phyloP scores from a whole-genome alignment of 192 early-diverging fungal genomes.

The Coemansia sp. region DNA sequence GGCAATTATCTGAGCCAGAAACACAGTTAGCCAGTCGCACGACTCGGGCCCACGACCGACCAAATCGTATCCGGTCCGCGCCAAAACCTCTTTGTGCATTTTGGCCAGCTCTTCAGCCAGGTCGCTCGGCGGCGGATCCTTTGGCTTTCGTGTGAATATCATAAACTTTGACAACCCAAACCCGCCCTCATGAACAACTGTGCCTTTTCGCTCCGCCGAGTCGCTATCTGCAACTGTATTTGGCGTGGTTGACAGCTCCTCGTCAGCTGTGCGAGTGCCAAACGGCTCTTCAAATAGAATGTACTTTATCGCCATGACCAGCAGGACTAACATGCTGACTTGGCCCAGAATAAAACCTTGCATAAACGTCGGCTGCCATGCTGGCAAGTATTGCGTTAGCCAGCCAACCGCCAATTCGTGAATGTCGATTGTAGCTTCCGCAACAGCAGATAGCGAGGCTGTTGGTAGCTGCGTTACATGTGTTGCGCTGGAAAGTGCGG shows the following conservation, averaged over 20 bases:
- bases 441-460: neutral
- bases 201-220: constrained; percentile 6
- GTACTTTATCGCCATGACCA: constrained; percentile 54
- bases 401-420: neutral
- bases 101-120: constrained; percentile 44
- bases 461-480: neutral
- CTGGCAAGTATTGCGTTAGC: constrained; percentile 12
- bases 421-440: neutral
- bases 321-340: constrained; percentile 48
- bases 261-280: constrained; percentile 14
- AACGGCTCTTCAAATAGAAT: constrained; percentile 54
- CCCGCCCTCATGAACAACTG: constrained; percentile 37
- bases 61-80: constrained; percentile 51
- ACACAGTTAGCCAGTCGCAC: constrained; percentile 60
- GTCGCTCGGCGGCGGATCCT: constrained; percentile 38
- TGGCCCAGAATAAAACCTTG: constrained; percentile 57
- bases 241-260: constrained; percentile 1
- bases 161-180: constrained; percentile 52
- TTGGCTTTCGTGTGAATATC: constrained; percentile 51
- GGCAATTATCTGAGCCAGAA: constrained; percentile 55
- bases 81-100: constrained; percentile 50
- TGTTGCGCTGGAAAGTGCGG: neutral
- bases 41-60: constrained; percentile 39
- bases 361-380: constrained; percentile 55
- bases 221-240: neutral